Evolutionary conservation across 805 yeast species (phyloP).

Genomic region (Candida dajiaensis): DNA sequence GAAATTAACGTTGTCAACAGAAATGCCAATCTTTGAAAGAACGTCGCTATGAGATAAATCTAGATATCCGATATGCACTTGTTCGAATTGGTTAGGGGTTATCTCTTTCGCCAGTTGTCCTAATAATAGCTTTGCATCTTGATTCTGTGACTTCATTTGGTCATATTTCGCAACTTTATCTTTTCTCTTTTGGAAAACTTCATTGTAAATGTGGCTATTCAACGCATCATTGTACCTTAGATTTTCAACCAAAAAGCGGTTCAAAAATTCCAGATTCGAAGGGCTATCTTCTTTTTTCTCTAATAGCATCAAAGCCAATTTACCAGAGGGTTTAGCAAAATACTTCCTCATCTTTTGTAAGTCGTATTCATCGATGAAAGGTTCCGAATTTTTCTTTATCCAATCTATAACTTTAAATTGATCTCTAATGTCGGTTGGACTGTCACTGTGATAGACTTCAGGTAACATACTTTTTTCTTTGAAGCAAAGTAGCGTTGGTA

Average conservation of each 20-base stretch:
- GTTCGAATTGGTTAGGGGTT: slow-evolving; percentile 37
- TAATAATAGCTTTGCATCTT: slow-evolving; percentile 33
- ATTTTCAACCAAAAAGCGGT: slow-evolving; percentile 13
- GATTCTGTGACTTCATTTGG: slow-evolving; percentile 36
- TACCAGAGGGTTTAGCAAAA: background rate
- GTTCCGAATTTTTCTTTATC: slow-evolving; percentile 38
- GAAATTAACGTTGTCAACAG: background rate
- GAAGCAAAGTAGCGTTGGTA: slow-evolving; percentile 57
- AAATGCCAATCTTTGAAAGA: slow-evolving; percentile 1
- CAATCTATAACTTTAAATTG: slow-evolving; percentile 42
- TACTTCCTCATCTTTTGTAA: background rate
- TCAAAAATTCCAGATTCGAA: slow-evolving; percentile 22
- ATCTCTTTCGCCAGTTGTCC: slow-evolving; percentile 44
- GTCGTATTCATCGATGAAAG: slow-evolving; percentile 48
- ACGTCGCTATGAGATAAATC: slow-evolving; percentile 31
- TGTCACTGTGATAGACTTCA: slow-evolving; percentile 51
- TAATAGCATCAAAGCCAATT: slow-evolving; percentile 12
- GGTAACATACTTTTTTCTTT: slow-evolving; percentile 52
- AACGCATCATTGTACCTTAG: slow-evolving; percentile 42
- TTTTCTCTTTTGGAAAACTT: slow-evolving; percentile 33
- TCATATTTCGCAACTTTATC: slow-evolving; percentile 40
- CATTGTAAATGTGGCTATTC: slow-evolving; percentile 24
- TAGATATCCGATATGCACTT: slow-evolving; percentile 41
- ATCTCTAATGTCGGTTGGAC: slow-evolving; percentile 58
- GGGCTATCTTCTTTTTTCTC: slow-evolving; percentile 3